A percentile compares a stretch with the other conserved stretches of the same genome.
Conservation (phyloP, 805 yeast genomes). For the Metschnikowia similis region DNA sequence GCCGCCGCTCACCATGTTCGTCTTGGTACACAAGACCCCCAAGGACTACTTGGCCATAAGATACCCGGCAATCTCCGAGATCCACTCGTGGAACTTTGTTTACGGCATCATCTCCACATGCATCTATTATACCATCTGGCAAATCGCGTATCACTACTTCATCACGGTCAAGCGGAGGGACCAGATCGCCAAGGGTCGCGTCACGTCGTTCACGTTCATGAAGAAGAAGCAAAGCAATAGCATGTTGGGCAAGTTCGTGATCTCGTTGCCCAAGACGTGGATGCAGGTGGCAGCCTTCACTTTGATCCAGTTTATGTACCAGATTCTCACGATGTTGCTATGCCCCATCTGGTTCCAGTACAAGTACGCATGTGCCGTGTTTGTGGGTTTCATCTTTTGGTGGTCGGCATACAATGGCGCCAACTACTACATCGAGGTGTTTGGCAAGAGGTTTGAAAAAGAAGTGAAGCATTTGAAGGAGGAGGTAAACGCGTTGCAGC, state of each 20-base stretch:
- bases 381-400: conserved; percentile 68
- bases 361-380: conserved; percentile 60
- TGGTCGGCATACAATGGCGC: conserved; percentile 92
- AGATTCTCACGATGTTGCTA: conserved; percentile 77
- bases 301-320: conserved; percentile 81
- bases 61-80: conserved; percentile 76
- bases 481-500: conserved; percentile 66
- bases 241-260: conserved; percentile 70
- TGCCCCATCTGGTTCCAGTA: conserved; percentile 86
- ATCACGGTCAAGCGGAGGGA: conserved; percentile 77
- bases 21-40: conserved; percentile 74
- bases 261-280: conserved; percentile 71
- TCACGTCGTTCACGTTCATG: conserved; percentile 82
- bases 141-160: conserved; percentile 82
- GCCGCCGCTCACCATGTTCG: conserved; percentile 86
- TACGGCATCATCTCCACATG: conserved; percentile 76
- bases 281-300: conserved; percentile 88
- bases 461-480: conserved; percentile 68
- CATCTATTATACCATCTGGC: conserved; percentile 84
- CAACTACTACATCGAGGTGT: conserved; percentile 85
- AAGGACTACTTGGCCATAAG: conserved; percentile 48
- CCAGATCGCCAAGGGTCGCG: conserved; percentile 79
- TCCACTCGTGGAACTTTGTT: conserved; percentile 63
- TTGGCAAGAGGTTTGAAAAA: conserved; percentile 84
- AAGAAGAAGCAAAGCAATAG: conserved; percentile 65